Percentiles rank a stretch among this genome's conserved stretches.
phyloP scores from a whole-genome alignment of 768 basidiomycete species.

The Hebeloma cylindrosporum region DNA sequence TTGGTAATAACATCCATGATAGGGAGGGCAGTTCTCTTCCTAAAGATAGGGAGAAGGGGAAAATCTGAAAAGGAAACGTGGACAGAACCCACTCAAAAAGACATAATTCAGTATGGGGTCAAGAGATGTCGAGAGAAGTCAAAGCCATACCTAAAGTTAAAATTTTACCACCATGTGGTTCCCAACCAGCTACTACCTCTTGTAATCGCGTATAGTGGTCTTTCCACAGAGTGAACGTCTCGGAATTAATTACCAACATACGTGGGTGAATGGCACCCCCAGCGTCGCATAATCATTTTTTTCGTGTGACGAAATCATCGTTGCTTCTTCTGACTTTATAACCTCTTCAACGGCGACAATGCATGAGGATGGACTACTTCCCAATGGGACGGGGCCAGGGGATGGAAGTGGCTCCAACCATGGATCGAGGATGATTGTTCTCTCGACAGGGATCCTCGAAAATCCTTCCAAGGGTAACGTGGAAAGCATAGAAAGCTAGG shows the following conservation, averaged over 20 bases:
- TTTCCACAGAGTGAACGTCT: constrained; percentile 77
- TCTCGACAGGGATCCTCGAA: constrained; percentile 49
- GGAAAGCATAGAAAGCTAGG: constrained; percentile 59
- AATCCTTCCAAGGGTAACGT: constrained; percentile 42
- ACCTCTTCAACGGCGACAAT: background rate
- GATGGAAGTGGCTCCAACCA: constrained; percentile 78
- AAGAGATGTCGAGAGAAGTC: constrained; percentile 1
- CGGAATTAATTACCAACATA: constrained; percentile 73
- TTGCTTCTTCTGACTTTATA: constrained; percentile 1
- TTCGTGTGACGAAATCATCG: constrained; percentile 6
- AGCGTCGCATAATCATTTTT: background rate
- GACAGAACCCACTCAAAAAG: constrained; percentile 38
- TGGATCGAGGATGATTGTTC: constrained; percentile 72
- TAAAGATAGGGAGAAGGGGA: constrained; percentile 41
- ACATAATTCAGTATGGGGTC: background rate
- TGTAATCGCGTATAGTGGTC: constrained; percentile 64
- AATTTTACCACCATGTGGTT: constrained; percentile 40
- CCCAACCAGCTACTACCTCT: constrained; percentile 57
- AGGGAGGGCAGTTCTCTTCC: constrained; percentile 29
- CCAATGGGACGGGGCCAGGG: constrained; percentile 49
- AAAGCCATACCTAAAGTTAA: constrained; percentile 47
- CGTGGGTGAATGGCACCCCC: constrained; percentile 31
- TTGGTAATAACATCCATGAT: constrained; percentile 36
- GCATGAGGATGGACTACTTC: background rate
- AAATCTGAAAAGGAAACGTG: constrained; percentile 53